A percentile compares a stretch with the other conserved stretches of the same genome.
phyloP scores from a whole-genome alignment of 2,329 filamentous ascomycete species.

The Colletotrichum higginsianum region DNA sequence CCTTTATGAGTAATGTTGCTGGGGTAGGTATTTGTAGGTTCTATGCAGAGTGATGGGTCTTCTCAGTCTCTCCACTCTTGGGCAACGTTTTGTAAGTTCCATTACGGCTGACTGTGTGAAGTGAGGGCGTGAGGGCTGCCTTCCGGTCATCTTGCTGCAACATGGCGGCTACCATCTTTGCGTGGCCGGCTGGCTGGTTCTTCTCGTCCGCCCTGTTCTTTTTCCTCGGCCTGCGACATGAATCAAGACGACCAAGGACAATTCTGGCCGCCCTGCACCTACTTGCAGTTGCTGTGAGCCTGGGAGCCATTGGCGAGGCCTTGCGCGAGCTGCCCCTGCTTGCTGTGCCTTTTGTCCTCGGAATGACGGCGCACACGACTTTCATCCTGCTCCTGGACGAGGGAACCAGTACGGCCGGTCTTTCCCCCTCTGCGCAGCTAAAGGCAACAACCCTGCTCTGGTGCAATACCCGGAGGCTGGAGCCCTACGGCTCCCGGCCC shows the following conservation, averaged over 20 bases:
- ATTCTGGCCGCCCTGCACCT: constrained; percentile 1
- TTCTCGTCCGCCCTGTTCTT: background rate
- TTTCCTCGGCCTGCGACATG: constrained; percentile 1
- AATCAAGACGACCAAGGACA: constrained; percentile 8
- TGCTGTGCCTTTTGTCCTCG: background rate
- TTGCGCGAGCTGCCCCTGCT: constrained; percentile 1
- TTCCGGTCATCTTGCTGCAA: background rate
- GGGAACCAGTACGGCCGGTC: background rate
- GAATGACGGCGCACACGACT: constrained; percentile 2
- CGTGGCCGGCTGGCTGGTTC: background rate
- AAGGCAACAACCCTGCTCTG: background rate
- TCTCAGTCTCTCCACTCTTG: constrained; percentile 4
- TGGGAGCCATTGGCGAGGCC: background rate
- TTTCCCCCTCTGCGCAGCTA: background rate
- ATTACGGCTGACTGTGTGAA: background rate
- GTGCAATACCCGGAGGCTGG: background rate
- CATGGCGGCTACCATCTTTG: constrained; percentile 5
- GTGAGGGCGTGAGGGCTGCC: background rate
- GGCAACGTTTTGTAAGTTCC: constrained; percentile 2
- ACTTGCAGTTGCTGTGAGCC: background rate
- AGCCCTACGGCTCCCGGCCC: background rate
- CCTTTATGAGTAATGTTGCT: background rate
- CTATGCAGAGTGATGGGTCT: constrained; percentile 5
- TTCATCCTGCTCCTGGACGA: background rate
- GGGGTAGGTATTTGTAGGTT: background rate